Evolutionary conservation across 148 eudicot genomes (phyloP), one percentile per base, ranked within the genome.

Genomic region (Chenopodium suecicum): DNA sequence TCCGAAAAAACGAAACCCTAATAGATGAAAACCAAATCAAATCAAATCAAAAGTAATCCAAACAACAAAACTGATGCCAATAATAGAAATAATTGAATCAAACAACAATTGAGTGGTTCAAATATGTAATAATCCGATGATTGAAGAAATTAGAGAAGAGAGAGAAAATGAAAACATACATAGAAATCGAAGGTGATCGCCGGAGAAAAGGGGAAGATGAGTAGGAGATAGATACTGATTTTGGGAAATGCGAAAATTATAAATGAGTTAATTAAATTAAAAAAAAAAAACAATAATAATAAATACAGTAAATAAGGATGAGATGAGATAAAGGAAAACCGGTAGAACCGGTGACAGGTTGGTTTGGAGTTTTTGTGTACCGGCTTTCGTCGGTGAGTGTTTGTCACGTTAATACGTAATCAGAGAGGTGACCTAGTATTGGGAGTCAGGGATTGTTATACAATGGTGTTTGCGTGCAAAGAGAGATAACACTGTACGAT

Each of bases 251-350:
- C 78, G 79, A 65, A 29, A 31, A 76, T 29, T 74, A 60, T 23
- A 34, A 19, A 74, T 64, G 25, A 80, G 27, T 9, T 11, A 41
- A 41, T 5, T 41, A 41, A 41, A 41, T 48, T 11, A 9, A 34
- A 48, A 46, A 27, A 52, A 19, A 19, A 10, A 19, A 56, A 10
- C 7, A 34, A 54, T 44, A 6, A 70, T 50, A 50, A 50, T 50
- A 50, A 50, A 13, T 41, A 52, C 16, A 10, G 17, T 10, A 14
- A 14, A 52, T 52, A 12, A 4, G 16, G 62, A 56, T 14, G 20
- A 56, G 52, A 82, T 58, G 65, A 76, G 83, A 80, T 84, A 80
- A 60, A 27, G 80, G 8, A 75, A n/a, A 76, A 84, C 86, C 83
- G 86, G 83, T 27, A 75, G 77, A 75, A 1, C 80, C 86, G 86